Evolutionary conservation across 2,329 filamentous ascomycete genomes (phyloP).

Genomic region (Didymella keratinophila): DNA sequence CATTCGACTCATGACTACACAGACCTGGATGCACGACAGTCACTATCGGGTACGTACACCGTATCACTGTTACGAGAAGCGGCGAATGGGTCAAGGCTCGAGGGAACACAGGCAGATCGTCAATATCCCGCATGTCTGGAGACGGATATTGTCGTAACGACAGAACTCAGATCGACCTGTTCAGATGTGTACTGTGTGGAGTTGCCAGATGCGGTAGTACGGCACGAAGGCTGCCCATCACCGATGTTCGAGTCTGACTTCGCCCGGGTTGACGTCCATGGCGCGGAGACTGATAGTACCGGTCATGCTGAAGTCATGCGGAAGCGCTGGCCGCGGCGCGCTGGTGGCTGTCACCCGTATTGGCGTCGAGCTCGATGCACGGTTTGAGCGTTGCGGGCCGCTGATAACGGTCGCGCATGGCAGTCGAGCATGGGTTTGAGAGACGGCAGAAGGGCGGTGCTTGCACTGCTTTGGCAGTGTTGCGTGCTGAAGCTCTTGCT

Average conservation of each 20-base stretch:
- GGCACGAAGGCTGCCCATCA: conserved; percentile 1
- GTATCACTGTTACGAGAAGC: not conserved
- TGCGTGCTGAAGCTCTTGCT: not conserved
- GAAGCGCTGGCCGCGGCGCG: not conserved
- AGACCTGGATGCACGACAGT: conserved; percentile 3
- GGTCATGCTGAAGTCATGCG: conserved; percentile 8
- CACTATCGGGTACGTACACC: not conserved
- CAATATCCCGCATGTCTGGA: conserved; percentile 5
- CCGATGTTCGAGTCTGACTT: not conserved
- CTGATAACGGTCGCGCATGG: conserved; percentile 4
- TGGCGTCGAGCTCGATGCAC: not conserved
- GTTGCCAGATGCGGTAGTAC: conserved; percentile 4
- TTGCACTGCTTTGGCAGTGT: not conserved
- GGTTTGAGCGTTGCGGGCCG: not conserved
- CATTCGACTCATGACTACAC: conserved; percentile 1
- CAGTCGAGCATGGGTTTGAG: not conserved
- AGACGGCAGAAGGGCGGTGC: not conserved
- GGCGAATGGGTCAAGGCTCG: conserved; percentile 4
- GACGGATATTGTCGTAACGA: conserved; percentile 19
- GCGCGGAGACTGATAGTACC: conserved; percentile 1
- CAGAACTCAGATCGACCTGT: conserved; percentile 8
- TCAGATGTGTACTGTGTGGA: not conserved
- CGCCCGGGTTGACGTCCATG: not conserved
- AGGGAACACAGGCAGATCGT: conserved; percentile 3
- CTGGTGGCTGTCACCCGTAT: not conserved